phyloP scores from a whole-genome alignment of 192 early-diverging fungal genomes.

The Entophlyctis luteolus region DNA sequence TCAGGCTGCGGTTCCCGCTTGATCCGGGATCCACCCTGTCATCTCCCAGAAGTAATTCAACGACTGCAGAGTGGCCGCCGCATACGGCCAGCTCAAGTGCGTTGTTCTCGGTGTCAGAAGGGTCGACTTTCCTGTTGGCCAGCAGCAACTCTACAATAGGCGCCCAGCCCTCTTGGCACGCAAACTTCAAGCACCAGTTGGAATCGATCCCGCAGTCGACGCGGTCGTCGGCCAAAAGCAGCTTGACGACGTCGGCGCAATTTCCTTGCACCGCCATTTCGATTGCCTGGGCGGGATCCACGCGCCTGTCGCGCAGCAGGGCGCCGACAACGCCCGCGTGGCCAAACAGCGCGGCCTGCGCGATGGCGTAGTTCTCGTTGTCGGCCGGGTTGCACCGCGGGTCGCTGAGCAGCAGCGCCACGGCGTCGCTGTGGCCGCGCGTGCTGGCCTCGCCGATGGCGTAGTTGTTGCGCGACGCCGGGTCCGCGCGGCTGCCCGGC shows the following conservation, averaged over 20 bases:
- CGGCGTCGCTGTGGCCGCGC: not conserved
- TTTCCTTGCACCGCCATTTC: not conserved
- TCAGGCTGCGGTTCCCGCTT: not conserved
- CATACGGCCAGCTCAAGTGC: not conserved
- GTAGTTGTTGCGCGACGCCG: not conserved
- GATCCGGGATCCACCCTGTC: not conserved
- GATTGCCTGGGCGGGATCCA: not conserved
- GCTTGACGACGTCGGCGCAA: not conserved
- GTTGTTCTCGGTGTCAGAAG: not conserved
- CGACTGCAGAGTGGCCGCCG: not conserved
- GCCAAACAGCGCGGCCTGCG: not conserved
- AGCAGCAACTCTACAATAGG: not conserved
- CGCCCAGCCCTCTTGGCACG: not conserved
- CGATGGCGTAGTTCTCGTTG: not conserved
- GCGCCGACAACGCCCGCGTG: not conserved
- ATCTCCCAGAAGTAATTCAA: not conserved
- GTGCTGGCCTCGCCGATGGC: not conserved
- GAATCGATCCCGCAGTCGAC: not conserved
- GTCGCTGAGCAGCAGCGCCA: not conserved
- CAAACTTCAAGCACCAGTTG: not conserved
- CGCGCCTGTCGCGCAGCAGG: not conserved
- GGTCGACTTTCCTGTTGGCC: not conserved
- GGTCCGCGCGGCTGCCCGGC: no score
- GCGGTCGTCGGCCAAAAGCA: not conserved
- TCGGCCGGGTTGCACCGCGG: not conserved